Evolutionary conservation across 441 rosid genomes (phyloP).

Genomic region (Bruguiera hainesii): DNA sequence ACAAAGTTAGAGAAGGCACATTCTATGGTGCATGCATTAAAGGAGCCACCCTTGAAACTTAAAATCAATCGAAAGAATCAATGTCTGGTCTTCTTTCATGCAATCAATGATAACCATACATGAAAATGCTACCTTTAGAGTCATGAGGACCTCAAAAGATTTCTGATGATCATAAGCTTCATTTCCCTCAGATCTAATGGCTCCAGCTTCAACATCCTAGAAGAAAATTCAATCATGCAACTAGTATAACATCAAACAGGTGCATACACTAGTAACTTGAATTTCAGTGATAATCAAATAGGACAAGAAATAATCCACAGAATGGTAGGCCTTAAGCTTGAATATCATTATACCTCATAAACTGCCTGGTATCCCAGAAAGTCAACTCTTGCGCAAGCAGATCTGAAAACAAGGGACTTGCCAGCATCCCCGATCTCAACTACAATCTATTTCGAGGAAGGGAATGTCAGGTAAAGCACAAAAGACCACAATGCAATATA

Average conservation of each 20-base stretch:
- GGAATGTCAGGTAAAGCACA: conserved; percentile 13
- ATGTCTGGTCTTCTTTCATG: conserved; percentile 4
- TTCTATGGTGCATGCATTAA: conserved; percentile 10
- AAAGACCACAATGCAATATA: conserved; percentile 1
- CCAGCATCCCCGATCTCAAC: conserved; percentile 61
- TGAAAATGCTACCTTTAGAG: conserved; percentile 52
- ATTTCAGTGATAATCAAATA: conserved; percentile 2
- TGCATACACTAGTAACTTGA: not conserved
- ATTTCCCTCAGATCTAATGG: conserved; percentile 44
- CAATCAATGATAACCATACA: conserved; percentile 10
- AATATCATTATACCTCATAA: conserved; percentile 57
- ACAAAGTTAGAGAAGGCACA: conserved; percentile 17
- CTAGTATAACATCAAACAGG: conserved; percentile 8
- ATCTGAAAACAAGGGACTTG: conserved; percentile 60
- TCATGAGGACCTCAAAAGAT: conserved; percentile 52
- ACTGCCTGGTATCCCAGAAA: conserved; percentile 86
- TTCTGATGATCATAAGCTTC: conserved; percentile 40
- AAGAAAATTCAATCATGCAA: conserved; percentile 15
- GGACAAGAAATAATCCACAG: conserved; percentile 12
- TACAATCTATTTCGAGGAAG: conserved; percentile 54
- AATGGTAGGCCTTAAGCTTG: not conserved
- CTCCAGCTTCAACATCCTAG: conserved; percentile 70
- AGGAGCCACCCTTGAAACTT: conserved; percentile 10
- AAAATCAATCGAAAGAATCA: not conserved
- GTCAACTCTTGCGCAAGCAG: conserved; percentile 63